These are phyloP conservation scores for Pistacia integerrima DNA, from an alignment of 345 rosid genomes.

Conservation along the genomic window DNA sequence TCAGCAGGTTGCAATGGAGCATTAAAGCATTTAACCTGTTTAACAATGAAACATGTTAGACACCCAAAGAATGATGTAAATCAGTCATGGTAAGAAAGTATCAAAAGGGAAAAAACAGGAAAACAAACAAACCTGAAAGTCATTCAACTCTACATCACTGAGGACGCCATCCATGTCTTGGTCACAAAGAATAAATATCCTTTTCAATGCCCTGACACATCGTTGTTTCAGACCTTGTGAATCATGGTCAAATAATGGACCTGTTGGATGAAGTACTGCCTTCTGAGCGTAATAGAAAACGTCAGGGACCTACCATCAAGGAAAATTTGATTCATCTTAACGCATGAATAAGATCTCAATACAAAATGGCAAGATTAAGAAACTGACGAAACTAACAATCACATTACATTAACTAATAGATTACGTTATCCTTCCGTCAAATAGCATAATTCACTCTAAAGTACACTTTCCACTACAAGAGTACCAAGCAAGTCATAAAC, in stretches of 20 bases:
- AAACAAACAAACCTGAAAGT: constrained; percentile 60
- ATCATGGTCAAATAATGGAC: constrained; percentile 83
- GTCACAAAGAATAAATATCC: constrained; percentile 77
- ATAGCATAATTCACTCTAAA: background rate
- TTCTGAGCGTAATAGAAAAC: constrained; percentile 80
- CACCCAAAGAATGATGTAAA: constrained; percentile 8
- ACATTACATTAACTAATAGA: background rate
- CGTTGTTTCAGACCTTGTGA: constrained; percentile 64
- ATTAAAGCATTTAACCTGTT: constrained; percentile 74
- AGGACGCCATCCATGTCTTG: constrained; percentile 82
- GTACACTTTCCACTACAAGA: background rate
- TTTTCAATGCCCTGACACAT: constrained; percentile 70
- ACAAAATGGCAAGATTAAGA: background rate
- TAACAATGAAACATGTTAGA: constrained; percentile 27
- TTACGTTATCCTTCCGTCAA: background rate
- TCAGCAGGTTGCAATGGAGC: constrained; percentile 79
- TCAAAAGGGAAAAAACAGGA: constrained; percentile 17
- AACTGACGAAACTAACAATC: background rate
- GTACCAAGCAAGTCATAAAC: constrained; percentile 1
- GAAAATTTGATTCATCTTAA: background rate
- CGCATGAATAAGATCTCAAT: background rate
- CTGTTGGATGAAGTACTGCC: constrained; percentile 83
- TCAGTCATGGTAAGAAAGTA: constrained; percentile 7
- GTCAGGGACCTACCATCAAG: constrained; percentile 67
- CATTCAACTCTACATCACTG: constrained; percentile 78